Evolutionary conservation across 257 asterid genomes (phyloP).

Genomic region (Mentha longifolia): DNA sequence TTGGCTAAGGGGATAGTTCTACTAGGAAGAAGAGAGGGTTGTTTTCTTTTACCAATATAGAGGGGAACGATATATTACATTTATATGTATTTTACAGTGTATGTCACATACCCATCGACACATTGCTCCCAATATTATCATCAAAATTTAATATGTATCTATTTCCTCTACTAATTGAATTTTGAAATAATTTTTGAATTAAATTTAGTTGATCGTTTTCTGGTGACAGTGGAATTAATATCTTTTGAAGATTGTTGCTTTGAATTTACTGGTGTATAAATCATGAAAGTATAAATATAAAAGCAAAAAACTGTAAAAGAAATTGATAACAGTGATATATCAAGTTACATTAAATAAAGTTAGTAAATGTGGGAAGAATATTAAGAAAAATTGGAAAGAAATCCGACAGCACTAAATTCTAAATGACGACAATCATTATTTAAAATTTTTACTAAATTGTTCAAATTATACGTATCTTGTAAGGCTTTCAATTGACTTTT

Average conservation of each 20-base stretch:
- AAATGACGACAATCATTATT: neutral
- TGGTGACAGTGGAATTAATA: neutral
- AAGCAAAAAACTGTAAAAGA: too few species aligned
- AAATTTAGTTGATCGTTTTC: neutral
- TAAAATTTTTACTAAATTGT: neutral
- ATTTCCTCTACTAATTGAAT: neutral
- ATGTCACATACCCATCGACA: too few species aligned
- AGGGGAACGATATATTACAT: conserved; percentile 20
- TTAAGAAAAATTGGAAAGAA: neutral
- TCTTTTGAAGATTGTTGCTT: neutral
- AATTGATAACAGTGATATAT: too few species aligned
- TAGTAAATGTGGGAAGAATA: too few species aligned
- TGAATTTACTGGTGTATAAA: too few species aligned
- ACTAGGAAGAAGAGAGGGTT: too few species aligned
- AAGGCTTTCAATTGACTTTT: too few species aligned
- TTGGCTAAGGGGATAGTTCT: too few species aligned
- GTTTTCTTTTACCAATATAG: neutral
- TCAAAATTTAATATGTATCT: neutral
- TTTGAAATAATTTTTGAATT: neutral
- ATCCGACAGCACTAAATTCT: neutral
- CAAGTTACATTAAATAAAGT: too few species aligned
- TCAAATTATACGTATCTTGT: too few species aligned
- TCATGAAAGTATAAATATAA: too few species aligned
- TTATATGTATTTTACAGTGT: neutral
- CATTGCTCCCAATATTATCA: too few species aligned